Base-by-base conservation (phyloP, 225 moss, liverwort and hornwort species). In the Neckera pumila region DNA sequence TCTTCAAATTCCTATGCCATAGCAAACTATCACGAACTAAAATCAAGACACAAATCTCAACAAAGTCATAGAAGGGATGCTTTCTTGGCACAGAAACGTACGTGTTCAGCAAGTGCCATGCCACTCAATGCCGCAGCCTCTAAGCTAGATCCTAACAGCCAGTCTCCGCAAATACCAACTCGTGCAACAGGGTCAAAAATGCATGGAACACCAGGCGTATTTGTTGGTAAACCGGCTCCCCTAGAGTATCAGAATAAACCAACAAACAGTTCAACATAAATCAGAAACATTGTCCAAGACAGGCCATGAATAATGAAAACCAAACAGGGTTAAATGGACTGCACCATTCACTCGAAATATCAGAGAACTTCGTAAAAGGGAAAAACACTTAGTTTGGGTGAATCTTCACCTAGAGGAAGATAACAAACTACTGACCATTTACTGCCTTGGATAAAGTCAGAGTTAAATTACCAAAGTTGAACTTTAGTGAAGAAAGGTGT, bases 71-170 rank as follows among this genome's bases (percentile, higher is more conserved):
- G 45, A 51, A n/a, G 45, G 42, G 58, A 51, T 22, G 31, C 17
- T 86, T 59, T 43, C 23, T 69, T 58, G 17, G 26, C 42, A 57
- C 42, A 81, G 51, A 78, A 80, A 83, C 95, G 85, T 89, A 97
- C 97, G 81, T 96, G 98, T 58, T 99, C 95, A 80, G 95, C 98
- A 54, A 99, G 91, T 56, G 97, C 96, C 91, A 96, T 96, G 91
- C 98, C 98, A 87, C 98, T 97, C 86, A 97, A 91, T 65, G 98
- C 98, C 80, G 98, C 98, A 85, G 96, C 94, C 88, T 99, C 97
- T 84, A 99, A 92, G 87, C 98, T 99, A 65, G 97, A 95, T 84
- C 98, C 98, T 85, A 99, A 75, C 70, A 99, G 91, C 98, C 97
- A 99, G 91, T 99, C 97, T 88, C 98, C 97, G 88, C 98, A 99